Evolutionary conservation across 805 yeast genomes (phyloP).

Genomic region (Metschnikowia cubensis): DNA sequence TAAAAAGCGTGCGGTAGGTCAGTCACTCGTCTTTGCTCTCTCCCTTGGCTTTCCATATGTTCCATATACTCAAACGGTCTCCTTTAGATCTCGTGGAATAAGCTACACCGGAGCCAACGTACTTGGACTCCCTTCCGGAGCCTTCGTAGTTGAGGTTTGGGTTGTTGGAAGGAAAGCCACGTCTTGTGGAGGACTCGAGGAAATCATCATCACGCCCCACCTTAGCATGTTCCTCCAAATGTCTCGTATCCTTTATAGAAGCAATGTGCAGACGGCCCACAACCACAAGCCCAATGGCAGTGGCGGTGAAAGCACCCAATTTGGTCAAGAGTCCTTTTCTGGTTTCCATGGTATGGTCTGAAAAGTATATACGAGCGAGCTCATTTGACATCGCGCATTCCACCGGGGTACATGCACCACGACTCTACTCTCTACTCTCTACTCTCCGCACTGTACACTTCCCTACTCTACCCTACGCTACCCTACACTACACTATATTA

Average conservation of each 20-base stretch:
- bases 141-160: constrained; percentile 30
- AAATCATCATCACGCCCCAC: constrained; percentile 28
- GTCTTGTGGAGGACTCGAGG: constrained; percentile 32
- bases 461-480: too few species aligned
- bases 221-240: constrained; percentile 34
- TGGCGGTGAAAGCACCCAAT: constrained; percentile 28
- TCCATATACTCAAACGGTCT: constrained; percentile 42
- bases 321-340: constrained; percentile 33
- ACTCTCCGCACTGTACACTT: too few species aligned
- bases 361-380: not conserved
- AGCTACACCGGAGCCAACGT: constrained; percentile 64
- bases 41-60: constrained; percentile 11
- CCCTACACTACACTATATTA: too few species aligned
- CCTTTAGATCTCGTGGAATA: constrained; percentile 56
- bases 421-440: too few species aligned
- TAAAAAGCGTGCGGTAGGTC: too few species aligned
- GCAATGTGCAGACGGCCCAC: constrained; percentile 38
- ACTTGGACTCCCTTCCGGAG: constrained; percentile 52
- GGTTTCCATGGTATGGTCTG: constrained; percentile 27
- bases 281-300: constrained; percentile 29
- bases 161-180: constrained; percentile 49
- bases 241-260: constrained; percentile 31
- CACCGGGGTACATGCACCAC: not conserved
- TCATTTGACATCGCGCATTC: not conserved
- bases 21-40: not conserved